Percentiles rank a stretch among this genome's conserved stretches.
phyloP scores from a whole-genome alignment of 2,329 filamentous ascomycete genomes.

The Lasiodiplodia gonubiensis region DNA sequence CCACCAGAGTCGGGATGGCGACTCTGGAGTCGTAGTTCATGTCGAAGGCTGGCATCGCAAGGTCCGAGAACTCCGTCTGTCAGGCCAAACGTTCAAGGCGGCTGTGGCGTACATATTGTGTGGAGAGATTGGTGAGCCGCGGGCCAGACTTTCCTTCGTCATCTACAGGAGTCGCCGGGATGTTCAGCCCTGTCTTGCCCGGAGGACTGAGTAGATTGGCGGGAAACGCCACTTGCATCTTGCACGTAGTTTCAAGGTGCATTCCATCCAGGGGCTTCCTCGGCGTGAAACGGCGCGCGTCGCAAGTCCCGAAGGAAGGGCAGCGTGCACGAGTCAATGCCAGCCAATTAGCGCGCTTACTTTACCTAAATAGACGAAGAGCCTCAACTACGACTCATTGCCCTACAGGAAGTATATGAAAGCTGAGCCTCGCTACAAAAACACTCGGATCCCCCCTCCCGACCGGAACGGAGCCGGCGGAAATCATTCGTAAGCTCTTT shows the following conservation, averaged over 20 bases:
- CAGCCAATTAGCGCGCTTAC: constrained; percentile 18
- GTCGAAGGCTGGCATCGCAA: neutral
- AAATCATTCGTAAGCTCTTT: neutral
- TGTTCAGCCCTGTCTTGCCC: constrained; percentile 11
- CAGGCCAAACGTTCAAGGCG: constrained; percentile 1
- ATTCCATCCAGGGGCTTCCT: constrained; percentile 10
- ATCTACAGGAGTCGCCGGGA: constrained; percentile 2
- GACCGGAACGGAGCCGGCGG: constrained; percentile 5
- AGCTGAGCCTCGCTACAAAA: neutral
- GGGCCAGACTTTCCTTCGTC: neutral
- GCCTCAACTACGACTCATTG: constrained; percentile 22
- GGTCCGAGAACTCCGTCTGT: neutral
- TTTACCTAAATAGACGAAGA: constrained; percentile 20
- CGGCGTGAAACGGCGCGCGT: constrained; percentile 24
- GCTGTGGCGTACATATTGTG: constrained; percentile 22
- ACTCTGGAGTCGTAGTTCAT: constrained; percentile 12
- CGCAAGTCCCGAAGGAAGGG: constrained; percentile 8
- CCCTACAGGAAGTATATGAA: constrained; percentile 1
- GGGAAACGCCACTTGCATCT: constrained; percentile 15
- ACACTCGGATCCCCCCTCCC: neutral
- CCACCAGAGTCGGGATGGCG: constrained; percentile 34
- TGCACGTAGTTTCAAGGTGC: constrained; percentile 23
- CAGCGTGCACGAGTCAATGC: constrained; percentile 25
- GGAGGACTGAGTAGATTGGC: neutral
- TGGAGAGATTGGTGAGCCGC: neutral